Evolutionary conservation across 164 flowering plant species (phyloP).

Genomic region (Vitis vinifera): DNA sequence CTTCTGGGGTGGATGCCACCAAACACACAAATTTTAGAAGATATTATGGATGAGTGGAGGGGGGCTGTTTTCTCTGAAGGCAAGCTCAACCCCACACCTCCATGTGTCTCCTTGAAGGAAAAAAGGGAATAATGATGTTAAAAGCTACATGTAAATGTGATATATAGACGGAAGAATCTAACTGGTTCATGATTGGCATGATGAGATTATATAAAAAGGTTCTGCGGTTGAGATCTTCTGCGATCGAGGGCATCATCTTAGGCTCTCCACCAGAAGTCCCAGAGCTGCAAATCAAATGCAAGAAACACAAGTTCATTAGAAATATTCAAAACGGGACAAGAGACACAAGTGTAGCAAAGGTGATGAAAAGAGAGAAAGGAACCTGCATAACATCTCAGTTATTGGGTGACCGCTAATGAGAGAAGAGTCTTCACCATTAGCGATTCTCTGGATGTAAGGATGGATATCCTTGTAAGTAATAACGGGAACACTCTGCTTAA

Average conservation of each 20-base stretch:
- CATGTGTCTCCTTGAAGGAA: slow-evolving; percentile 2
- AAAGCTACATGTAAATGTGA: neutral
- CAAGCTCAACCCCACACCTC: too few species aligned
- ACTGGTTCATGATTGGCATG: slow-evolving; percentile 84
- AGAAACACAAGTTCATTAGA: neutral
- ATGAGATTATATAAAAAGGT: slow-evolving; percentile 72
- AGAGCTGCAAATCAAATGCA: slow-evolving; percentile 45
- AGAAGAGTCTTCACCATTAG: slow-evolving; percentile 64
- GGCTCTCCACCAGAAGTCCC: slow-evolving; percentile 91
- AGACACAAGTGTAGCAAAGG: neutral
- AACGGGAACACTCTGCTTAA: slow-evolving; percentile 59
- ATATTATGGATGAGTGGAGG: too few species aligned
- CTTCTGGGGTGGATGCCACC: too few species aligned
- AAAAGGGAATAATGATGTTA: slow-evolving; percentile 2
- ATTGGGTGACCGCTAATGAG: slow-evolving; percentile 66
- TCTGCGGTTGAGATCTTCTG: slow-evolving; percentile 77
- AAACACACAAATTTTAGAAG: too few species aligned
- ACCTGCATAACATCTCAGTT: slow-evolving; percentile 84
- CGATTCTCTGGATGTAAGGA: slow-evolving; percentile 72
- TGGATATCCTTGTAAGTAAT: slow-evolving; percentile 47
- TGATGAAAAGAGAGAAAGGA: neutral
- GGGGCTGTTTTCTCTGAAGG: too few species aligned
- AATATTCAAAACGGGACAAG: neutral
- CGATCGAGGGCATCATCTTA: slow-evolving; percentile 80
- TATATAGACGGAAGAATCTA: neutral